Conservation (phyloP, 306 rosid genomes). For the Dalbergia cochinchinensis region DNA sequence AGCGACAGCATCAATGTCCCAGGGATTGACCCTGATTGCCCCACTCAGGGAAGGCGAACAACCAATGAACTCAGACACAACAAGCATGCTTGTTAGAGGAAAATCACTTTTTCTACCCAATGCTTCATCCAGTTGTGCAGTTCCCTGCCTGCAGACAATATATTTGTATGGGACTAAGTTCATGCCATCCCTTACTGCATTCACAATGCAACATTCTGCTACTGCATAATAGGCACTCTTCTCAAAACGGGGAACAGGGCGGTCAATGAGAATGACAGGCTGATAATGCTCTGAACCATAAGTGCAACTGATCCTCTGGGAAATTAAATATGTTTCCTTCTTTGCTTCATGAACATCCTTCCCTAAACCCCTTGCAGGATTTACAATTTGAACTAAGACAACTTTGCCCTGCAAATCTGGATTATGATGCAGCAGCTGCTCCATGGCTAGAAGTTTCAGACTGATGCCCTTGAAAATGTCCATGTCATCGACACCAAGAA, state of each 20-base stretch:
- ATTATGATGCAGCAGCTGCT: constrained; percentile 77
- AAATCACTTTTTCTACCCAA: constrained; percentile 56
- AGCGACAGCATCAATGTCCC: constrained; percentile 84
- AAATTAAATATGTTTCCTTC: constrained; percentile 68
- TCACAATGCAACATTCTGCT: constrained; percentile 90
- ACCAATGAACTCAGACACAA: constrained; percentile 91
- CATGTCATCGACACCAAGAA: constrained; percentile 87
- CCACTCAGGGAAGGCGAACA: constrained; percentile 94
- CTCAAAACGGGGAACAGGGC: constrained; percentile 79
- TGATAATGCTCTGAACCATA: constrained; percentile 67
- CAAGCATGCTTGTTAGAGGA: constrained; percentile 77
- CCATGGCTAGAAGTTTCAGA: constrained; percentile 78
- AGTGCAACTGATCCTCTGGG: constrained; percentile 65
- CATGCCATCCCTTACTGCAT: constrained; percentile 90
- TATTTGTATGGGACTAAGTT: constrained; percentile 90
- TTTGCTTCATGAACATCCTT: constrained; percentile 84
- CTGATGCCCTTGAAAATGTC: constrained; percentile 90
- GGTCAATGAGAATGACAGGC: constrained; percentile 79
- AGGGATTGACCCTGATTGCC: constrained; percentile 91
- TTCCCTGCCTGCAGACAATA: constrained; percentile 81
- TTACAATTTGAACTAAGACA: constrained; percentile 82
- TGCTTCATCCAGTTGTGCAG: constrained; percentile 61
- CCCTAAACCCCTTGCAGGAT: constrained; percentile 90
- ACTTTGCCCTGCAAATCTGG: constrained; percentile 65
- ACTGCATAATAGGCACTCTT: constrained; percentile 83